These are phyloP conservation scores for Phylloporus rhodoxanthus DNA, from an alignment of 768 basidiomycete species.

Conservation along the genomic window DNA sequence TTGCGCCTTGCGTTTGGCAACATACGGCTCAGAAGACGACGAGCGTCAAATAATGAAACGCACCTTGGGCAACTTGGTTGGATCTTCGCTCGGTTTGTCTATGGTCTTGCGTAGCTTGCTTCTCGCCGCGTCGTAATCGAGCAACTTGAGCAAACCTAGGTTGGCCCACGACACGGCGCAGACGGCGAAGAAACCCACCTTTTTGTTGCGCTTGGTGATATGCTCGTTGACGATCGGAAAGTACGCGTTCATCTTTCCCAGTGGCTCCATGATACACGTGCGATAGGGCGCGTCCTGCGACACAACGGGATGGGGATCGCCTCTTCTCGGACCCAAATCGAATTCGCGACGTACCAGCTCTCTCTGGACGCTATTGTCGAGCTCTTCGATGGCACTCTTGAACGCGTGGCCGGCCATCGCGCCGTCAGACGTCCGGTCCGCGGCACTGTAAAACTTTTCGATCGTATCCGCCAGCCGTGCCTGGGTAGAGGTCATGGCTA, in stretches of 20 bases:
- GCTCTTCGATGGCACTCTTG: constrained; percentile 89
- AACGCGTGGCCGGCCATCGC: constrained; percentile 98
- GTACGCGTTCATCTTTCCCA: constrained; percentile 95
- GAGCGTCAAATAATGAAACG: constrained; percentile 1
- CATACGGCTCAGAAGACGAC: background rate
- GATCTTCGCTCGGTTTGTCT: constrained; percentile 91
- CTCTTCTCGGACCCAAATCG: background rate
- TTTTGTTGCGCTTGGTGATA: constrained; percentile 92
- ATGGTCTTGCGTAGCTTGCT: constrained; percentile 83
- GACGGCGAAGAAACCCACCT: constrained; percentile 44
- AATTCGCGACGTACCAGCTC: constrained; percentile 63
- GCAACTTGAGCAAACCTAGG: constrained; percentile 46
- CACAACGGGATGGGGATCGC: background rate
- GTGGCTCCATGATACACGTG: constrained; percentile 89
- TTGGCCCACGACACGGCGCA: background rate
- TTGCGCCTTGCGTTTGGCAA: constrained; percentile 53
- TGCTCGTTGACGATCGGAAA: constrained; percentile 92
- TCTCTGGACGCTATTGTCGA: constrained; percentile 77
- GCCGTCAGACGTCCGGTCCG: constrained; percentile 79
- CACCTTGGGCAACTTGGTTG: constrained; percentile 83
- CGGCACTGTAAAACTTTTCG: constrained; percentile 84
- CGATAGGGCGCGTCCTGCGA: constrained; percentile 76
- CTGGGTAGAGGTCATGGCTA: constrained; percentile 94
- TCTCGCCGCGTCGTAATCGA: constrained; percentile 93
- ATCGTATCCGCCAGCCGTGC: constrained; percentile 89